Percentiles rank a stretch among this genome's conserved stretches.
phyloP scores from a whole-genome alignment of 2,329 filamentous ascomycete species.

The Ascosphaera apis region DNA sequence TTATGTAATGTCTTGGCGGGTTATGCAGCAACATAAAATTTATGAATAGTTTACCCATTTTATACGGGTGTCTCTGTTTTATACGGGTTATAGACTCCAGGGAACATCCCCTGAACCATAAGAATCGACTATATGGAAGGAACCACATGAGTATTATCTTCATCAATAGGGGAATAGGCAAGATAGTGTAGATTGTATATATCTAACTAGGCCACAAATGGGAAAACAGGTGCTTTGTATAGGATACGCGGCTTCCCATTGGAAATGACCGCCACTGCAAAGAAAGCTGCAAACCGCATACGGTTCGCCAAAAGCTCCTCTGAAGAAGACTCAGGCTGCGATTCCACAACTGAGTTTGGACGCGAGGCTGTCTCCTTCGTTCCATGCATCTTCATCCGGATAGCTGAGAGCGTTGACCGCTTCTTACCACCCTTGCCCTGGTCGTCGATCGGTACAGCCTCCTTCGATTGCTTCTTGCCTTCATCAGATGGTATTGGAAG shows the following conservation, averaged over 20 bases:
- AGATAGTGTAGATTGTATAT: no score
- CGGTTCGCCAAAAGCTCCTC: conserved; percentile 14
- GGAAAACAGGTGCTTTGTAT: conserved; percentile 49
- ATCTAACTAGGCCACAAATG: no score
- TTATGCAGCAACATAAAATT: no score
- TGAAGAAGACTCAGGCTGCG: conserved; percentile 3
- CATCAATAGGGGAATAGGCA: no score
- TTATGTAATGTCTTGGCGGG: no score
- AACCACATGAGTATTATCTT: no score
- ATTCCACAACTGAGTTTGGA: neutral
- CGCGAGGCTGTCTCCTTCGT: conserved; percentile 2
- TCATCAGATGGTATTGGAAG: conserved; percentile 5
- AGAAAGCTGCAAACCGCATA: conserved; percentile 53
- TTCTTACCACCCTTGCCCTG: conserved; percentile 4
- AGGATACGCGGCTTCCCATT: conserved; percentile 39
- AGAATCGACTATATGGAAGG: no score
- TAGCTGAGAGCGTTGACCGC: neutral
- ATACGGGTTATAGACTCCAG: no score
- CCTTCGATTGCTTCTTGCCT: conserved; percentile 2
- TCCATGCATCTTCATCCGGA: conserved; percentile 1
- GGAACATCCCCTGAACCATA: no score
- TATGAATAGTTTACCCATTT: no score
- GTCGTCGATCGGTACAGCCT: conserved; percentile 4
- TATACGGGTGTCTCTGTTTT: no score
- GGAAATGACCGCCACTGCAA: conserved; percentile 51